Conservation (phyloP, 2,329 filamentous ascomycete genomes). For the Sporothrix phasma region DNA sequence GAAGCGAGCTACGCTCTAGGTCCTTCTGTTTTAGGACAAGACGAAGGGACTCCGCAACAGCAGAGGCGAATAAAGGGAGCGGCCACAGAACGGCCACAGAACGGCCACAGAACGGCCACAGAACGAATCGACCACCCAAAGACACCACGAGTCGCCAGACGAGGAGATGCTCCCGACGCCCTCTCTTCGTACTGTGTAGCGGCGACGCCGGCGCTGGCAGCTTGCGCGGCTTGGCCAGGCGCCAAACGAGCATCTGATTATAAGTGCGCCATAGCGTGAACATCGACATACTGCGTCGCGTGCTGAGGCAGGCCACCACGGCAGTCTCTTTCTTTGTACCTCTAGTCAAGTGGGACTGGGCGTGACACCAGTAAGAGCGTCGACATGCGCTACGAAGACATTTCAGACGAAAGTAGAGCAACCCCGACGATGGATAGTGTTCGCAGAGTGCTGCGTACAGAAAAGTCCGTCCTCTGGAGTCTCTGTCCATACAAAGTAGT, state of each 20-base stretch:
- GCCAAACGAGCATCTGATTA: not conserved
- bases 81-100: not conserved
- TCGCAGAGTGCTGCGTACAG: not conserved
- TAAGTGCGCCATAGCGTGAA: not conserved
- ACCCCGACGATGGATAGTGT: not conserved
- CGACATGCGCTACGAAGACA: not conserved
- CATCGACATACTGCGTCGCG: not conserved
- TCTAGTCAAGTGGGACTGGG: not conserved
- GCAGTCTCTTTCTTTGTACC: not conserved
- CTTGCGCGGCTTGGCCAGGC: not conserved
- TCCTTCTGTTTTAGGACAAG: constrained; percentile 8
- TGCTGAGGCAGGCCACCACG: not conserved
- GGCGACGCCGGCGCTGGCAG: not conserved
- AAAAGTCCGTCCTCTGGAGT: not conserved
- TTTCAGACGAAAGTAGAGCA: not conserved
- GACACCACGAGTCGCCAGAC: not conserved
- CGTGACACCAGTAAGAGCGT: not conserved
- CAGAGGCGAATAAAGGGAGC: not conserved
- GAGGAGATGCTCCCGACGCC: not conserved
- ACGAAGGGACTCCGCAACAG: constrained; percentile 4
- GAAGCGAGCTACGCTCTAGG: not conserved
- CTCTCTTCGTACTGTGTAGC: not conserved
- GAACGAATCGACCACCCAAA: not conserved
- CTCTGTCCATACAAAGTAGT: too few species aligned
- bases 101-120: not conserved